These are phyloP conservation scores for Pseudocercospora crystallina DNA, from an alignment of 2,329 filamentous ascomycete species.

Conservation along the genomic window DNA sequence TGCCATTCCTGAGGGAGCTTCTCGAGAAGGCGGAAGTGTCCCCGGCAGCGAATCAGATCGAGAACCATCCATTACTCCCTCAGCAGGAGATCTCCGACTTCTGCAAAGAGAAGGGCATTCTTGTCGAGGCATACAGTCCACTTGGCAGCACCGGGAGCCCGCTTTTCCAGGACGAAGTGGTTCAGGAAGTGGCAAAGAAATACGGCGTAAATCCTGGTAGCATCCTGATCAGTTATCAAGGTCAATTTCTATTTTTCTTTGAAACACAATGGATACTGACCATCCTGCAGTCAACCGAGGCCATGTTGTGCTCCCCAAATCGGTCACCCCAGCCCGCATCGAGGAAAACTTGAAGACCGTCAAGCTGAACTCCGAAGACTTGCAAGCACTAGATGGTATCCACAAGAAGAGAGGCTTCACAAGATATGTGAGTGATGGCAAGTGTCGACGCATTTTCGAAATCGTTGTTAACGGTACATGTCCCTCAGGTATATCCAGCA, in stretches of 20 bases:
- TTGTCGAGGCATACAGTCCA: constrained; percentile 67
- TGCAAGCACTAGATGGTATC: constrained; percentile 51
- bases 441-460: too few species aligned
- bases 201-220: constrained; percentile 51
- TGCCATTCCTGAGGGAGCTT: constrained; percentile 49
- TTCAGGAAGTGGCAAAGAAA: constrained; percentile 52
- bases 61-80: constrained; percentile 70
- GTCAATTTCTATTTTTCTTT: constrained; percentile 46
- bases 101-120: constrained; percentile 67
- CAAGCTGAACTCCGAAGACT: constrained; percentile 63
- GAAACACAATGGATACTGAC: constrained; percentile 2
- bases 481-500: constrained; percentile 41
- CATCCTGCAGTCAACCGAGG: constrained; percentile 60
- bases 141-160: constrained; percentile 51
- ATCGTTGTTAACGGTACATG: constrained; percentile 23
- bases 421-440: constrained; percentile 35
- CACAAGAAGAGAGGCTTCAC: constrained; percentile 49
- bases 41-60: constrained; percentile 39
- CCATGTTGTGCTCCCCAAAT: constrained; percentile 65
- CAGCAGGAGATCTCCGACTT: constrained; percentile 71
- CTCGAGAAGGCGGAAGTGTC: constrained; percentile 37
- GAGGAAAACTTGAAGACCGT: constrained; percentile 68
- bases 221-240: constrained; percentile 70
- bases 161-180: constrained; percentile 48
- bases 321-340: constrained; percentile 59